Evolutionary conservation across 73 alveolate genomes (phyloP), one percentile per base, ranked within the genome.

Genomic region (Stentor coeruleus): DNA sequence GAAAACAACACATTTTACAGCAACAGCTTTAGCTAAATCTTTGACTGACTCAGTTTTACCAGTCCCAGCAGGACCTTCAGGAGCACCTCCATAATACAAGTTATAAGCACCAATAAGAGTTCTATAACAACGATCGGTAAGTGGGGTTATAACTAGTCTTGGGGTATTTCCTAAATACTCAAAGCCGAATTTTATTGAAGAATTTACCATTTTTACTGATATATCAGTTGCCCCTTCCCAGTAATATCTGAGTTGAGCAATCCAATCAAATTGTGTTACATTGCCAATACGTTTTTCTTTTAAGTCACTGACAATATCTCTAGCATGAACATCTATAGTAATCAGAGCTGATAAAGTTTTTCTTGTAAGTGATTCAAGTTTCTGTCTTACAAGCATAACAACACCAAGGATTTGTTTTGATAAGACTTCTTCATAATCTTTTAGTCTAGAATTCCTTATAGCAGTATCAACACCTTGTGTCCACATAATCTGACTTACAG

Each of bases 61-160:
- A 3, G 99, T 95, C 42, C 99, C 99, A 2, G 99, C 99, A 2
- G 99, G 99, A 2, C 99, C 99, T 84, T 95, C 99, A 3, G 99
- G 99, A 1, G 99, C 99, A 0, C 99, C 99, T 41, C 99, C 99
- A 82, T 93, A 95, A 82, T 88, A 88, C 42, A 93, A 88, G 84
- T 93, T 91, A 92, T 93, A 88, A 35, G 99, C 99, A 3, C 98
- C 98, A 82, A 95, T 92, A 82, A 95, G 87, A 30, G 99, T 95
- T 87, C 99, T 91, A 91, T 95, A 96, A 82, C 99, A 95, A 58
- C 99, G 86, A 82, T 96, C 99, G 14, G 99, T 96, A 59, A 96
- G 92, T 3, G 99, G 99, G 2, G 99, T 96, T 39, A 96, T 96
- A 42, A 96, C 99, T 82, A 96, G 85, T 59, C 99, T 86, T 30